These are phyloP conservation scores for Cudoniella acicularis DNA, from an alignment of 495 filamentous ascomycete genomes.

Conservation along the genomic window DNA sequence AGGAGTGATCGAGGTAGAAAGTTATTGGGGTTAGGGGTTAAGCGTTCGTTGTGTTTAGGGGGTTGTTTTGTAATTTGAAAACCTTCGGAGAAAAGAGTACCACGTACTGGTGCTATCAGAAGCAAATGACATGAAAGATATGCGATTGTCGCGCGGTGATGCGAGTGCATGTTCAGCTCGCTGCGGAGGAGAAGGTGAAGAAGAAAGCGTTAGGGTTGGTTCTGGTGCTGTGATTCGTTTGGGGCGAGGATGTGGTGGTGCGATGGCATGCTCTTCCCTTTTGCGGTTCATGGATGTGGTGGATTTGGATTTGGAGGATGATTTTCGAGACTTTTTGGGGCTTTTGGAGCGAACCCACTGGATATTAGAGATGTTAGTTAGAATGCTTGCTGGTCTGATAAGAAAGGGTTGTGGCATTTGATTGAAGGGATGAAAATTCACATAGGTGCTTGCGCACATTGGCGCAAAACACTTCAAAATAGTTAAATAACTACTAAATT, in stretches of 20 bases:
- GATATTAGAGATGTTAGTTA: not conserved
- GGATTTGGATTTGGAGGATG: not conserved
- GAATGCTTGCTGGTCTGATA: no score
- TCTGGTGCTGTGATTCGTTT: not conserved
- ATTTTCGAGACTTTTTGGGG: not conserved
- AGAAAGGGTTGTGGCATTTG: no score
- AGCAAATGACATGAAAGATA: slow-evolving; percentile 12
- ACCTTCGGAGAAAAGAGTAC: not conserved
- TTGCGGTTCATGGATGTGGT: not conserved
- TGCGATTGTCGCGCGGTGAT: not conserved
- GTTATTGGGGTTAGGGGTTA: no score
- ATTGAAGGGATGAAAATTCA: no score
- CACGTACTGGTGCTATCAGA: not conserved
- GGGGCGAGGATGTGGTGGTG: not conserved
- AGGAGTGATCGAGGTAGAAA: no score
- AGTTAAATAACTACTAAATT: no score
- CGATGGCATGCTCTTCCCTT: not conserved
- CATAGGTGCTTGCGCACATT: no score
- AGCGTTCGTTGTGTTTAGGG: no score
- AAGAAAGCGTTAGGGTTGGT: not conserved
- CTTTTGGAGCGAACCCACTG: not conserved
- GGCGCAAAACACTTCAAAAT: no score
- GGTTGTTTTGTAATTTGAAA: no score
- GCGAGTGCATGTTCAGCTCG: not conserved
- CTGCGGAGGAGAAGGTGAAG: not conserved